phyloP scores from a whole-genome alignment of 441 rosid genomes.

The Jatropha multifida region DNA sequence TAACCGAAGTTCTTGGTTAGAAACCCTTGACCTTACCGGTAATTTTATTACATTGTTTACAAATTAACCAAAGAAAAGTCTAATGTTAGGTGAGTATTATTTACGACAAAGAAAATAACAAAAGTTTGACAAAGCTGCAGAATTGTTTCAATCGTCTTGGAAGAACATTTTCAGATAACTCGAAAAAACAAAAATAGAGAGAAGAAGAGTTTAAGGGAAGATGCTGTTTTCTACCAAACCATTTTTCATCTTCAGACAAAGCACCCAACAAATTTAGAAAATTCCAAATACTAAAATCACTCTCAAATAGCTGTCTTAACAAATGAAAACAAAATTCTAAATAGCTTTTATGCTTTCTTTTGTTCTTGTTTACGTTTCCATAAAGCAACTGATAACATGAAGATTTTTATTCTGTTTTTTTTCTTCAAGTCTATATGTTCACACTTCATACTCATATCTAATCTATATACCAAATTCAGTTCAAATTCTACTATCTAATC shows the following conservation, averaged over 20 bases:
- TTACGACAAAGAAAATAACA: background rate
- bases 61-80: background rate
- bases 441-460: background rate
- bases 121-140: background rate
- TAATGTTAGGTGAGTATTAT: background rate
- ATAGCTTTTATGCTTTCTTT: background rate
- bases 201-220: no score
- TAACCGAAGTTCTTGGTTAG: no score
- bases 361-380: slow-evolving; percentile 5
- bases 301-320: slow-evolving; percentile 9
- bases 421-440: background rate
- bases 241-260: background rate
- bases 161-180: background rate
- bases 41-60: background rate
- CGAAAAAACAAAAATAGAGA: background rate
- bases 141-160: background rate
- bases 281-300: slow-evolving; percentile 5
- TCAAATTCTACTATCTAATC: no score
- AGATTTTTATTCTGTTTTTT: background rate
- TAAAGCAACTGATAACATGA: background rate
- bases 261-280: background rate
- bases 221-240: background rate
- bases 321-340: background rate
- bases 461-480: background rate
- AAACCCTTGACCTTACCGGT: no score